These are phyloP conservation scores for Moringa oleifera DNA, from an alignment of 345 rosid genomes.

Conservation along the genomic window DNA sequence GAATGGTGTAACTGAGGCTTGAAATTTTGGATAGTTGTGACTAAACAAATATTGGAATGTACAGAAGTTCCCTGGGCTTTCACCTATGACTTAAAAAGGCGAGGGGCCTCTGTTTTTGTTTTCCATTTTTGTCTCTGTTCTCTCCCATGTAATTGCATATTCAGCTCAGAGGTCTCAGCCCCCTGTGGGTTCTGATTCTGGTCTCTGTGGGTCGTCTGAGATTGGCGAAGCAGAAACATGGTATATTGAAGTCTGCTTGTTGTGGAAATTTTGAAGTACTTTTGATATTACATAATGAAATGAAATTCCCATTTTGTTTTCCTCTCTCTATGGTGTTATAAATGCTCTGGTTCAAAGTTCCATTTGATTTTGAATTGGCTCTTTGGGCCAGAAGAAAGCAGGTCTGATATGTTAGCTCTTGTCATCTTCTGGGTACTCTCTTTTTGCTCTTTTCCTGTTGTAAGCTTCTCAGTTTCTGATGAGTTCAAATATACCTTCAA, in stretches of 20 bases:
- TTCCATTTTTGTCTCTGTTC: slow-evolving; percentile 28
- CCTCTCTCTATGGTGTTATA: background rate
- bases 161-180: slow-evolving; percentile 16
- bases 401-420: too few species aligned
- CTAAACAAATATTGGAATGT: slow-evolving; percentile 17
- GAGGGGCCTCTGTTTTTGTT: slow-evolving; percentile 26
- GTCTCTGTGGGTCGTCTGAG: slow-evolving; percentile 14
- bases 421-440: too few species aligned
- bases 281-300: slow-evolving; percentile 4
- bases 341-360: too few species aligned
- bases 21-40: slow-evolving; percentile 31
- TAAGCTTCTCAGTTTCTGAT: too few species aligned
- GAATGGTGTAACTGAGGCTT: slow-evolving; percentile 28
- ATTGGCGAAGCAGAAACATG: slow-evolving; percentile 9
- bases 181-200: slow-evolving; percentile 8
- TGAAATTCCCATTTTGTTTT: background rate
- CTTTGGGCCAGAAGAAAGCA: too few species aligned
- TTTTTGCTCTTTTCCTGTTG: too few species aligned
- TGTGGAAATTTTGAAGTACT: slow-evolving; percentile 21
- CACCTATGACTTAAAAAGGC: slow-evolving; percentile 17
- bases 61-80: slow-evolving; percentile 21
- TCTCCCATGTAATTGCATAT: slow-evolving; percentile 5
- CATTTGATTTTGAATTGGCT: too few species aligned
- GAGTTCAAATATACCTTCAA: too few species aligned
- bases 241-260: slow-evolving; percentile 12